A percentile compares a stretch with the other conserved stretches of the same genome.
phyloP scores from a whole-genome alignment of 495 filamentous ascomycete genomes.

The Talaromyces trachyspermus region DNA sequence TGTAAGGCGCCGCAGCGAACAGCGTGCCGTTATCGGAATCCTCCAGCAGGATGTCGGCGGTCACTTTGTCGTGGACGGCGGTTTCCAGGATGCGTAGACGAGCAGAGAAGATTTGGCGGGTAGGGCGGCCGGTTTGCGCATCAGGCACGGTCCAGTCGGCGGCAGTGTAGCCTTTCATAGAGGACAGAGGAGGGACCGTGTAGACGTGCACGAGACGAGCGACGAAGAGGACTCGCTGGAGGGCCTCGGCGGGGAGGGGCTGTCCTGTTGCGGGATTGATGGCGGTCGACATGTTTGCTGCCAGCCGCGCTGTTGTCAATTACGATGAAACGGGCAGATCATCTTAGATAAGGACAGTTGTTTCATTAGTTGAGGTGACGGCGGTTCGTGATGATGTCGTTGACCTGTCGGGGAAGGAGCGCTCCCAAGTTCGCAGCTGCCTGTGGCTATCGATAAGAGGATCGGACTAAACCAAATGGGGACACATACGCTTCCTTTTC shows the following conservation, averaged over 20 bases:
- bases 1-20: conserved; percentile 76
- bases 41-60: conserved; percentile 67
- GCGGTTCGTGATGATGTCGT: too few species aligned
- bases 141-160: conserved; percentile 60
- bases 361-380: too few species aligned
- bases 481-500: too few species aligned
- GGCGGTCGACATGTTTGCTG: neutral
- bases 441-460: too few species aligned
- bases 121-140: conserved; percentile 38
- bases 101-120: conserved; percentile 70
- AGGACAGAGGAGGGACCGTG: conserved; percentile 63
- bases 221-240: conserved; percentile 72
- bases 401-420: too few species aligned
- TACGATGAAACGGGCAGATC: neutral
- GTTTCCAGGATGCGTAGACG: conserved; percentile 75
- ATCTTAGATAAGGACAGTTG: too few species aligned
- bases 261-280: conserved; percentile 48
- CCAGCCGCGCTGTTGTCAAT: neutral
- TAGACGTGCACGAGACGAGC: conserved; percentile 68
- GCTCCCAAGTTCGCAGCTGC: too few species aligned
- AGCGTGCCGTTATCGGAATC: conserved; percentile 60
- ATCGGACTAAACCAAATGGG: too few species aligned
- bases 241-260: conserved; percentile 56
- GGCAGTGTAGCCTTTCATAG: conserved; percentile 66
- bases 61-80: conserved; percentile 50